Evolutionary conservation across 1,284 basidiomycete species (phyloP).

Genomic region (Sparassis latifolia): DNA sequence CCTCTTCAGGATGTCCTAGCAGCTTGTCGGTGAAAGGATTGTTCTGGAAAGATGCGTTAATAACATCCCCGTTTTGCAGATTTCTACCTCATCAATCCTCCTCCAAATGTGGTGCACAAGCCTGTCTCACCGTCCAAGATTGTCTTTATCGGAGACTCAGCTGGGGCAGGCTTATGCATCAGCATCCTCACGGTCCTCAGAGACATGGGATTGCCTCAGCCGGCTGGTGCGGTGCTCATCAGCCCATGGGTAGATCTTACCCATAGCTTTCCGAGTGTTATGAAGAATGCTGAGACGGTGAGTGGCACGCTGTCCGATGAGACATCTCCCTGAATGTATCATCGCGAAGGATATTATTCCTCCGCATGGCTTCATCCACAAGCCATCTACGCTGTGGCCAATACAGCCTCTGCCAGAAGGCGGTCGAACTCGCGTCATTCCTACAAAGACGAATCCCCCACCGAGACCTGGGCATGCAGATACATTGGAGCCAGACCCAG

Average conservation of each 20-base stretch:
- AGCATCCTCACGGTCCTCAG: conserved; percentile 69
- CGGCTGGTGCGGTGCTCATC: conserved; percentile 73
- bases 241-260: conserved; percentile 84
- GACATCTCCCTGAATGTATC: too few relatives aligned
- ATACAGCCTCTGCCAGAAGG: conserved; percentile 34
- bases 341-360: conserved; percentile 54
- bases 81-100: conserved; percentile 76
- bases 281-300: conserved; percentile 65
- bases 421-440: conserved; percentile 30
- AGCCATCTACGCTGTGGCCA: conserved; percentile 53
- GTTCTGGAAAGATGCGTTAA: too few relatives aligned
- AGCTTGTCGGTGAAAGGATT: conserved; percentile 42
- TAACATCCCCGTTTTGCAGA: conserved; percentile 33
- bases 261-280: conserved; percentile 79
- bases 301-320: conserved; percentile 16
- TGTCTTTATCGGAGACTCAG: conserved; percentile 81
- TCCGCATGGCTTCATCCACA: conserved; percentile 52
- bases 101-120: conserved; percentile 59
- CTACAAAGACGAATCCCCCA: conserved; percentile 34
- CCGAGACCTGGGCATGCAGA: conserved; percentile 48
- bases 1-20: conserved; percentile 76
- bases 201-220: conserved; percentile 68
- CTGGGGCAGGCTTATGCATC: conserved; percentile 72
- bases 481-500: conserved; percentile 34
- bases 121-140: conserved; percentile 69